Percentiles rank a stretch among this genome's conserved stretches.
phyloP scores from a whole-genome alignment of 805 yeast species.

The Clavispora fructus region DNA sequence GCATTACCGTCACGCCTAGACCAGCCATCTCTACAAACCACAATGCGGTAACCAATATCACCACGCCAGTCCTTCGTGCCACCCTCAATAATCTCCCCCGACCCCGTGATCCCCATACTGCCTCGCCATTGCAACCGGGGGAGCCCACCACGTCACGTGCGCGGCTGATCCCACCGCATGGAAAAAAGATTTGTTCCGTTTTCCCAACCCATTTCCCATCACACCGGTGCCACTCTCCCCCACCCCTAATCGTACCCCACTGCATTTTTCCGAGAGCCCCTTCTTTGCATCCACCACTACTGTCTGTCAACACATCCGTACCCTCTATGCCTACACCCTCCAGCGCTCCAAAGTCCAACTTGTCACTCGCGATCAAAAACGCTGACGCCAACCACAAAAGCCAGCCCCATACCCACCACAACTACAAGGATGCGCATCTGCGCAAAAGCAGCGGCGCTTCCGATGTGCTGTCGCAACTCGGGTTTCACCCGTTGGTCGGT shows the following conservation, averaged over 20 bases:
- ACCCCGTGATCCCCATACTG: too few species aligned
- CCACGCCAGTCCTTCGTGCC: too few species aligned
- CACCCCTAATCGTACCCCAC: background rate
- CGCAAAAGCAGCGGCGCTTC: slow-evolving; percentile 8
- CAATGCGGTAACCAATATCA: too few species aligned
- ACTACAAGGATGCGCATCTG: slow-evolving; percentile 4
- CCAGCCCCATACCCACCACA: slow-evolving; percentile 10
- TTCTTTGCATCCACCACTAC: background rate
- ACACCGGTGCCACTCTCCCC: background rate
- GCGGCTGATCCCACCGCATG: background rate
- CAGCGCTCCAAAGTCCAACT: slow-evolving; percentile 26
- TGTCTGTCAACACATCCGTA: background rate
- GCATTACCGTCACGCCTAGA: too few species aligned
- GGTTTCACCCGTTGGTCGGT: slow-evolving; percentile 11
- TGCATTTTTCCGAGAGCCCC: too few species aligned
- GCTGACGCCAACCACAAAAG: slow-evolving; percentile 28
- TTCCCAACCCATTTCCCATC: background rate
- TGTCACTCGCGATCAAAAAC: slow-evolving; percentile 40
- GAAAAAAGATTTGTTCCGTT: background rate
- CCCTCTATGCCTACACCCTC: slow-evolving; percentile 17
- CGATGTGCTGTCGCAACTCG: slow-evolving; percentile 8
- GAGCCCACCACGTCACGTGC: background rate
- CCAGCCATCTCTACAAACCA: too few species aligned
- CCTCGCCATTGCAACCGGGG: too few species aligned
- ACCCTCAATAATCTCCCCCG: too few species aligned